phyloP scores from a whole-genome alignment of 805 yeast species.

The Blastobotrys chiropterorum region DNA sequence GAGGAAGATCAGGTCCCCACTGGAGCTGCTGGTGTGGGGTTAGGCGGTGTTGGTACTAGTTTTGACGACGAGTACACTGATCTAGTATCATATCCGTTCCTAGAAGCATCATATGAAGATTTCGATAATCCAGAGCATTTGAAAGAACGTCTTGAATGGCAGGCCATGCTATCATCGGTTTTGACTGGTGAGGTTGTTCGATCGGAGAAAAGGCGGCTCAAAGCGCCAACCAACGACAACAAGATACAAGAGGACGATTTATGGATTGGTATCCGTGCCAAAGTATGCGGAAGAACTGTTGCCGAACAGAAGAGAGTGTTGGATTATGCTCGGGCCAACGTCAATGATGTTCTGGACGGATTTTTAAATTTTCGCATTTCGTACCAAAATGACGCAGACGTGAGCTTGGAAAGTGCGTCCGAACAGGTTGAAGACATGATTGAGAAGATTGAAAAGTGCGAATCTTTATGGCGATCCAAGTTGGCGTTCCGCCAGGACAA shows the following conservation, averaged over 20 bases:
- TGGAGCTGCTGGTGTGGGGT: constrained; percentile 20
- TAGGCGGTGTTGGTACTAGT: constrained; percentile 29
- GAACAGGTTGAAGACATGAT: constrained; percentile 52
- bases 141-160: constrained; percentile 89
- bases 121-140: constrained; percentile 27
- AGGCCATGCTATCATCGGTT: constrained; percentile 82
- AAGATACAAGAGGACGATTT: constrained; percentile 51
- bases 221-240: constrained; percentile 42
- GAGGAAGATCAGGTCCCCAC: constrained; percentile 26
- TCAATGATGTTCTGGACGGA: constrained; percentile 66
- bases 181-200: constrained; percentile 92
- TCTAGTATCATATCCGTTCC: constrained; percentile 15
- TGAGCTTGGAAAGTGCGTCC: constrained; percentile 27
- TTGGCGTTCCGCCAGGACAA: constrained; percentile 75
- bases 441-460: constrained; percentile 56
- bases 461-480: constrained; percentile 71
- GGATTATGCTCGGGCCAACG: constrained; percentile 60
- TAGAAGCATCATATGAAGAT: constrained; percentile 24
- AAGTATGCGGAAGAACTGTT: constrained; percentile 69
- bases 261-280: constrained; percentile 86
- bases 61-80: constrained; percentile 29
- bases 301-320: constrained; percentile 71
- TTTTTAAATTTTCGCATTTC: constrained; percentile 45
- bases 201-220: constrained; percentile 61
- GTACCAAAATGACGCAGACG: constrained; percentile 30